phyloP scores from a whole-genome alignment of 2,329 filamentous ascomycete species.

The Alternaria sp. region DNA sequence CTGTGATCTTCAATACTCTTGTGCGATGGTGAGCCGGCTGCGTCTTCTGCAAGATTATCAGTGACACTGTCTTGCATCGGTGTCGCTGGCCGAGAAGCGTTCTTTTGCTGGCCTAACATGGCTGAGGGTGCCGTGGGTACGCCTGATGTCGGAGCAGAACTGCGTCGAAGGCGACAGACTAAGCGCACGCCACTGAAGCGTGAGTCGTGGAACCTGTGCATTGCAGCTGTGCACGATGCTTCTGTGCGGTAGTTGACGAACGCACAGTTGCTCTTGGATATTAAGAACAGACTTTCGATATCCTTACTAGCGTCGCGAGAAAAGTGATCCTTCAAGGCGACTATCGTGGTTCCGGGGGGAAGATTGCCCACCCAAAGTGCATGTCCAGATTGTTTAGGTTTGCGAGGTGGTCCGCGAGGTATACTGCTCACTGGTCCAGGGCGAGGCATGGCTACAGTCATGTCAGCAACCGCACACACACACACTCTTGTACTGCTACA shows the following conservation, averaged over 20 bases:
- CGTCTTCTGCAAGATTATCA: conserved; percentile 21
- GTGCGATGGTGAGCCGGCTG: conserved; percentile 17
- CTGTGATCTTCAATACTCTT: conserved; percentile 25
- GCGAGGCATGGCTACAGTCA: conserved; percentile 31
- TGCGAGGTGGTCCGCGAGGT: conserved; percentile 70
- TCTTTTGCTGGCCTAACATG: conserved; percentile 44
- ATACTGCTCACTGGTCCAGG: conserved; percentile 45
- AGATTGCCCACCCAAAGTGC: conserved; percentile 97
- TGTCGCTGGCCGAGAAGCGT: conserved; percentile 38
- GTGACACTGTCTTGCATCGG: conserved; percentile 30
- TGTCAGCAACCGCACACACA: conserved; percentile 6
- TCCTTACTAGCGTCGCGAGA: conserved; percentile 77
- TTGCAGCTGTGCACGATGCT: conserved; percentile 74
- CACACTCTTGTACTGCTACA: background rate
- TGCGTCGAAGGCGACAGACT: conserved; percentile 80
- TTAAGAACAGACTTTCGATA: conserved; percentile 89
- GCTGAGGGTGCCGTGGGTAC: conserved; percentile 66
- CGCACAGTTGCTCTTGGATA: conserved; percentile 96
- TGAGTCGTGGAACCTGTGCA: conserved; percentile 88
- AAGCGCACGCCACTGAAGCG: conserved; percentile 85
- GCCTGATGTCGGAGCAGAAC: conserved; percentile 56
- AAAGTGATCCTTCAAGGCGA: conserved; percentile 89
- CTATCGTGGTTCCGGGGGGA: conserved; percentile 80
- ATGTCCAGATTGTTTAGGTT: conserved; percentile 77
- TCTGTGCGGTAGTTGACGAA: conserved; percentile 96